Evolutionary conservation across 495 filamentous ascomycete genomes (phyloP), one percentile per base, ranked within the genome.

Genomic region (Sordaria brevicollis): DNA sequence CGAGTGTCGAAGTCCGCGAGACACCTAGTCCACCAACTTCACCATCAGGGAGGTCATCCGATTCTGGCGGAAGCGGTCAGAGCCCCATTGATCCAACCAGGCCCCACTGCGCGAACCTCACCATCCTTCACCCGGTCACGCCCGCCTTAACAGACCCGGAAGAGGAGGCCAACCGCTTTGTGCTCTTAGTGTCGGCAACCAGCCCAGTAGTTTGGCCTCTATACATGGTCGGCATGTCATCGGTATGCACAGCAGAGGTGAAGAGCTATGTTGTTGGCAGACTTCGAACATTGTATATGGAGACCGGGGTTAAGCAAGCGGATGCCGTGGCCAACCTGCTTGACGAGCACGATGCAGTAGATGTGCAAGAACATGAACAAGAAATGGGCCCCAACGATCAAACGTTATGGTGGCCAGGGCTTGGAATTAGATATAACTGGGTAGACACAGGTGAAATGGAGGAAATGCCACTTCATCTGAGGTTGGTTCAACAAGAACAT

Each of bases 201-300:
- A 79, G 78, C 72, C 76, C 76, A 34, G 69, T 81, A 17, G 74
- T 81, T 17, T 80, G 76, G 76, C 78, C 80, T n/a, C 75, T 81
- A 7, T 81, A 79, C 62, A 71, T 78, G 9, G 74, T 75, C 2
- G 79, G 78, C 36, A 79, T 81, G 79, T 79, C 79, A 36, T 77
- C 76, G 13, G 76, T 72, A 2, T 80, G 80, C 70, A 73, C 72
- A 0, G 71, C 69, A 8, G 71, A 74, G 33, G 72, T 75, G 65
- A 76, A 76, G 65, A 49, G 66, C 3, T 81, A 78, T 35, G 71
- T 76, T 1, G 65, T 81, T 9, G 79, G 75, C 2, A 67, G 80
- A 13, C 71, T 81, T 31, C 38, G 74, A 13, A 74, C 75, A 15
- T 70, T 81, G 13, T 77, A 76, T 41, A 74, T 74, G 68, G 79